Base-by-base conservation (phyloP, 1,284 basidiomycete genomes). In the Melampsora americana region DNA sequence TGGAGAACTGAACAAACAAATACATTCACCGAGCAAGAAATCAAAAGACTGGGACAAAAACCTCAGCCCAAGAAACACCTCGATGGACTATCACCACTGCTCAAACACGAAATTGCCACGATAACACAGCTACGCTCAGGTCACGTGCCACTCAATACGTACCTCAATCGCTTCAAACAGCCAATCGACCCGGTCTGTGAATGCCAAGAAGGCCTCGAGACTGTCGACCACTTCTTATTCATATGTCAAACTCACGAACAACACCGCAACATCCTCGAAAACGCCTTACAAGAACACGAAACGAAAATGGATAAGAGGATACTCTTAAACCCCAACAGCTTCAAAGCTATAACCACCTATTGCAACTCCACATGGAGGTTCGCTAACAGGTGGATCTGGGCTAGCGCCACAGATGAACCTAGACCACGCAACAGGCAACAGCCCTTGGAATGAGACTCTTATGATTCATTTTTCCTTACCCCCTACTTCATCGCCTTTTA, bases 41-140 rank as follows among this genome's bases (percentile, higher is more conserved):
- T 26, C 18, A 26, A 56, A 56, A 4, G 12, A 56, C 50, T 56
- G 50, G 50, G 26, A 4, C 18, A 20, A 4, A 20, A 20, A 56
- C 12, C 50, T 5, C 3, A 56, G 5, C 50, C 26, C 18, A 56
- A 56, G 5, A 20, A 12, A 56, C 26, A 56, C 18, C 26, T 26
- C 46, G n/a, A 50, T 11, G 12, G 46, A 11, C n/a, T 50, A n/a
- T 12, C 26, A 56, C 20, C 18, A 20, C 26, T 56, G 5, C 18
- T 20, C 18, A 56, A 56, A 26, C 20, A 56, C 50, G 5, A 56
- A 12, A 5, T 35, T 4, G 35, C 67, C n/a, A 44, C 50, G 4
- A 56, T 69, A n/a, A 46, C 53, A 14, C 67, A 69, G 35, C 20
- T 69, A 56, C 67, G 48, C n/a, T 69, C 67, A 7, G 35, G 35